Conservation (phyloP, 2,329 filamentous ascomycete genomes). For the Fusarium fracticaudum region DNA sequence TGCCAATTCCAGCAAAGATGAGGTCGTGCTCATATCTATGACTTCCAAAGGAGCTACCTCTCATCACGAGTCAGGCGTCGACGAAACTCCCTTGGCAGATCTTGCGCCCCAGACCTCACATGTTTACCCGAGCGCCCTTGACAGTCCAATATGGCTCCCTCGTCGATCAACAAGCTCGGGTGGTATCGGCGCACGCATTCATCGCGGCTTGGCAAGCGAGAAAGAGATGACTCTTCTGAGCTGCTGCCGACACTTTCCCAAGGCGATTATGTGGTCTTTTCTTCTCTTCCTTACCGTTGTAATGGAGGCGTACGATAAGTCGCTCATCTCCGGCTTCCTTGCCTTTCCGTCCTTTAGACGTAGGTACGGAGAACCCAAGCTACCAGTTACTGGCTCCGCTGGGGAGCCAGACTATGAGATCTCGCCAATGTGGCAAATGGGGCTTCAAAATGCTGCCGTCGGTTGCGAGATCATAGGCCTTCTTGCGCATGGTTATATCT, state of each 20-base stretch:
- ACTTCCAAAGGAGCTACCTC: neutral
- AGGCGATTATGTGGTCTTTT: conserved; percentile 23
- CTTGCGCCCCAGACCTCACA: neutral
- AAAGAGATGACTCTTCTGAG: conserved; percentile 16
- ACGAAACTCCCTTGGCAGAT: neutral
- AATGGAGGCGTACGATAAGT: conserved; percentile 28
- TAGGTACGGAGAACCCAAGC: conserved; percentile 39
- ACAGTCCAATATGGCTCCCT: conserved; percentile 1
- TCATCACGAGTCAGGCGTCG: neutral
- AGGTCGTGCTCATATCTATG: neutral
- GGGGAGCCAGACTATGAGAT: conserved; percentile 9
- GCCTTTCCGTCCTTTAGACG: neutral
- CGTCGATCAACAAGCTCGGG: conserved; percentile 8
- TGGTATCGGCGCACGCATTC: neutral
- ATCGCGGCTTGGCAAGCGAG: conserved; percentile 4
- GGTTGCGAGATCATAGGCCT: conserved; percentile 46
- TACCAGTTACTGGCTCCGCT: neutral
- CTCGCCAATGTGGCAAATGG: neutral
- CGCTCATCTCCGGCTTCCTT: conserved; percentile 1
- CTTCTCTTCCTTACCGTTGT: conserved; percentile 23
- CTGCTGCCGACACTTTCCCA: conserved; percentile 16
- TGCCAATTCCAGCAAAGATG: neutral
- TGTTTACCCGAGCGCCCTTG: neutral
- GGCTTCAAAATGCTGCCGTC: neutral
- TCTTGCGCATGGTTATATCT: conserved; percentile 50